Base-by-base conservation (phyloP, 2,329 filamentous ascomycete genomes). In the Cercospora sp. region DNA sequence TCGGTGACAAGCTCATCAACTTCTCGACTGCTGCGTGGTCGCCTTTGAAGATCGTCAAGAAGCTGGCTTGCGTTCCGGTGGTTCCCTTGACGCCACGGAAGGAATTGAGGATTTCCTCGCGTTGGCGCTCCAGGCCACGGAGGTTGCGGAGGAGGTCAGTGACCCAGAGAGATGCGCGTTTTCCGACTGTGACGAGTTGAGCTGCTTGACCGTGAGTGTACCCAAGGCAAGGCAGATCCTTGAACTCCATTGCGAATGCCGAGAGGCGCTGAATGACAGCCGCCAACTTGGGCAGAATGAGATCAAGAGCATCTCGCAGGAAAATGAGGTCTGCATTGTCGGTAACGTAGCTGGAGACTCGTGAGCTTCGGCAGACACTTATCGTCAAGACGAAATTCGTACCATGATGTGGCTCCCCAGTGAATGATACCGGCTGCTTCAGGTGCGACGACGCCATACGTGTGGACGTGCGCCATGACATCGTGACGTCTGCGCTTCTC, bases 381-480 rank as follows among this genome's bases (percentile, higher is more conserved):
- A 26, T 6, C 1, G 2, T 13, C 51, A 24, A 34, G 21, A 60
- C 13, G 26, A 10, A 5, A 30, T 37, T 51, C 71, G 67, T 64
- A 73, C 71, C 84, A 87, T 68, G 81, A 85, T 28, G 86, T 90
- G 65, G 88, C 88, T 72, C 90, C 90, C 79, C 86, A 88, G 79
- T 97, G 93, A 69, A 97, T 94, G 74, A 95, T 91, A 37, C 91
- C 91, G 13, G 91, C 91, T 9, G 92, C 92, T 37, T 87, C 90
- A 0, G 92, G 92, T 3, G 91, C 91, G 68, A 86, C 88, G 72
- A 86, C 81, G 3, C 91, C 92, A 79, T 90, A 94, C 13, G 91
- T 75, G 72, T 85, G 79, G 16, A 82, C 81, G 76, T 84, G 82
- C 65, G 87, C 87, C 88, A 89, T 90, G 34, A 81, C 79, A 78